Base-by-base conservation (phyloP, 75 land plant genomes). In the Adiantum capillusveneris region DNA sequence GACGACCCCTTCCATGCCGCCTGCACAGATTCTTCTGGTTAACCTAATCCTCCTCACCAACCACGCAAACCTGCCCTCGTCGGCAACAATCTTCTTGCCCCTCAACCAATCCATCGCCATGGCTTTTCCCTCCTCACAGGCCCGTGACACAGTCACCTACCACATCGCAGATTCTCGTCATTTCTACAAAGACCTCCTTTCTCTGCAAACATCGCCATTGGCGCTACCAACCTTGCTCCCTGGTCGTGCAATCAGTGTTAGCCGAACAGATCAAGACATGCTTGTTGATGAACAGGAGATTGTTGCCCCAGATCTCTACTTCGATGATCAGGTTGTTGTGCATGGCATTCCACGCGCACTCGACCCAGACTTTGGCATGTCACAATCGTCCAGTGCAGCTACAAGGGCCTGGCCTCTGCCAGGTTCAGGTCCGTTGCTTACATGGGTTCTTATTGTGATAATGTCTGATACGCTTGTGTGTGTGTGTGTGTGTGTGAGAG, bases 41-140 rank as follows among this genome's bases (percentile, higher is more conserved):
- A 46, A 46, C 50, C 50, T 46, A 5, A 46, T 46, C 17, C 13
- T 46, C 50, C 50, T 46, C 17, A 46, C 50, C 50, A 46, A 46
- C 50, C 50, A 46, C 50, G 22, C 22, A 5, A 46, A 46, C 50
- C 6, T 46, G 22, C 50, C 50, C 50, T 14, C 50, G 12, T 46
- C 50, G 6, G 5, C 50, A 5, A 46, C 50, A 2, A 46, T 46
- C 50, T 46, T 46, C 50, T 21, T 46, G 18, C 50, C 50, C 17
- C 50, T 46, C 13, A 46, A 46, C 17, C 50, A 46, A 17, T 46
- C 50, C 13, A 46, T 46, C 17, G 50, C 50, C 13, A 21, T 46
- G 22, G 50, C 50, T 21, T 46, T 46, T 14, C 50, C 50, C 6
- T 6, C 50, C 17, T 5, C 22, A 2, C 50, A 6, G 2, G 50